phyloP scores from a whole-genome alignment of 2,329 filamentous ascomycete genomes.

The Fusarium sp. region DNA sequence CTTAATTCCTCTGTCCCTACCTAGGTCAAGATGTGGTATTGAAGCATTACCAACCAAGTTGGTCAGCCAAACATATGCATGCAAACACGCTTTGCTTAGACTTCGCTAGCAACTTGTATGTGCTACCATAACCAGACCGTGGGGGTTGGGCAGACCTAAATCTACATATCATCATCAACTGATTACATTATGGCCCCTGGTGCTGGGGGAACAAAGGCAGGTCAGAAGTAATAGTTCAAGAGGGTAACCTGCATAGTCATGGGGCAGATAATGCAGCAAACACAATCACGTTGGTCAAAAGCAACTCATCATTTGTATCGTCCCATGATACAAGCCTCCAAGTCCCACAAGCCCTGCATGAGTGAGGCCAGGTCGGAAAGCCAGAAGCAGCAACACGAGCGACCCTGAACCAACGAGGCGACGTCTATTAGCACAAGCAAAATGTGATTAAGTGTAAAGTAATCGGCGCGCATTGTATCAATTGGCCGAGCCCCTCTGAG shows the following conservation, averaged over 20 bases:
- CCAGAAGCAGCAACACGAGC: neutral
- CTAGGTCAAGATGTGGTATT: neutral
- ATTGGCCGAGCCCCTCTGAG: constrained; percentile 26
- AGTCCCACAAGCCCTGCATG: constrained; percentile 30
- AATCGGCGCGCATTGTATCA: neutral
- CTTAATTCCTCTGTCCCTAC: neutral
- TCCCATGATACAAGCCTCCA: neutral
- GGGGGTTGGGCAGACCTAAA: neutral
- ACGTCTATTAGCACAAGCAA: constrained; percentile 22
- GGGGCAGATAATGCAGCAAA: neutral
- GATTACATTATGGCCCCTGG: neutral
- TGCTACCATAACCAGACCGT: neutral
- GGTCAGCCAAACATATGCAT: neutral
- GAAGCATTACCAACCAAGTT: neutral
- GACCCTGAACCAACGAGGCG: constrained; percentile 31
- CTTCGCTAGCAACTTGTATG: neutral
- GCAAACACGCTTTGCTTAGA: neutral
- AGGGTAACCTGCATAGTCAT: neutral
- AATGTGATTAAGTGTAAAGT: neutral
- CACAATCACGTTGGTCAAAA: neutral
- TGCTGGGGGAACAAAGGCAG: neutral
- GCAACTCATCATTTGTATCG: neutral
- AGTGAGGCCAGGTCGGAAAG: constrained; percentile 6
- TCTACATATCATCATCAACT: neutral
- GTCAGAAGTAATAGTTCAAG: neutral